These are phyloP conservation scores for Chrysanthemum makinoi DNA, from an alignment of 129 eudicot genomes.

Conservation along the genomic window DNA sequence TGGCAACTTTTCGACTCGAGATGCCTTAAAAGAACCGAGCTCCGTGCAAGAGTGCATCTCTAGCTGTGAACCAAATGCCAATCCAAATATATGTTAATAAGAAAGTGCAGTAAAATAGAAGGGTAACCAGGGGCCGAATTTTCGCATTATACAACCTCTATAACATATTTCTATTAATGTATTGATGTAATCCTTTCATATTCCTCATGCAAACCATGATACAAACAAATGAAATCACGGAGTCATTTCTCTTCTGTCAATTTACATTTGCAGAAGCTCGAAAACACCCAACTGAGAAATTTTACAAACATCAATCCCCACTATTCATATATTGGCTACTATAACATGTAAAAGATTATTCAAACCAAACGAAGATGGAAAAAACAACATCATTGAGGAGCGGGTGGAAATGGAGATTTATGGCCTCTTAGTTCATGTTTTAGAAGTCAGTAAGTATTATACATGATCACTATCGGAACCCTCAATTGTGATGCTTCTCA, in stretches of 20 bases:
- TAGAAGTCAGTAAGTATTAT: constrained; percentile 25
- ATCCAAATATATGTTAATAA: too few relatives aligned
- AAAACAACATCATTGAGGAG: constrained; percentile 8
- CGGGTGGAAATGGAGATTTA: constrained; percentile 13
- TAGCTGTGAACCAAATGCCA: too few relatives aligned
- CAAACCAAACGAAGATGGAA: constrained; percentile 26
- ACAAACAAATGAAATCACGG: constrained; percentile 22
- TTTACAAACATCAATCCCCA: constrained; percentile 31
- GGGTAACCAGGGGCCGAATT: too few relatives aligned
- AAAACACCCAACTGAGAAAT: constrained; percentile 18
- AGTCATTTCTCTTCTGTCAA: constrained; percentile 19
- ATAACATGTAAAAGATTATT: constrained; percentile 29
- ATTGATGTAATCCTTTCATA: constrained; percentile 8
- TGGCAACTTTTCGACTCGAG: too few relatives aligned
- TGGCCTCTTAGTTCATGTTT: constrained; percentile 7
- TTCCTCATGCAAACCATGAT: constrained; percentile 26
- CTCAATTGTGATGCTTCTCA: constrained; percentile 50
- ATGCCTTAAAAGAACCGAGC: too few relatives aligned
- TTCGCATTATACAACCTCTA: neutral
- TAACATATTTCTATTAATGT: constrained; percentile 11
- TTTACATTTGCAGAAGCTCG: constrained; percentile 23
- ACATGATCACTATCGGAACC: constrained; percentile 43
- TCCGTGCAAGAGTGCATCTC: too few relatives aligned
- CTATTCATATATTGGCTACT: constrained; percentile 24
- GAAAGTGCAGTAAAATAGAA: too few relatives aligned